These are phyloP conservation scores for Sporisorium scitamineum DNA, from an alignment of 1,284 basidiomycete genomes.

Conservation along the genomic window DNA sequence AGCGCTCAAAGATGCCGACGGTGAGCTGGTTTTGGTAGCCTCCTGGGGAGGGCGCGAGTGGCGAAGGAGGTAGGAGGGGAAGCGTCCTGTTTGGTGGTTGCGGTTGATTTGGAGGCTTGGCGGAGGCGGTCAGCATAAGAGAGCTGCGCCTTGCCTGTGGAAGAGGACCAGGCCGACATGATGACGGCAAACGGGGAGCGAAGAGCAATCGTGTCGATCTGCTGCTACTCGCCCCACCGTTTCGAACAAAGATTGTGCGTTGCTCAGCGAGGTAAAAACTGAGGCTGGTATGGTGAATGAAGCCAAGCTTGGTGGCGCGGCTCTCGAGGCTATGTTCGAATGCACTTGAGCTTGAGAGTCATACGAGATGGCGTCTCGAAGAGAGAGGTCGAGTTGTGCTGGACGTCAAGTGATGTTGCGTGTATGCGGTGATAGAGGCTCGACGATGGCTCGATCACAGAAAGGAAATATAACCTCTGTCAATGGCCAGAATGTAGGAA, in stretches of 20 bases:
- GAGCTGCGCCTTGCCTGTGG: conserved; percentile 54
- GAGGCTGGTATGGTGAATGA: neutral
- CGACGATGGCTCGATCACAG: neutral
- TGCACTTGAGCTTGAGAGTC: neutral
- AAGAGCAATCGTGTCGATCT: conserved; percentile 5
- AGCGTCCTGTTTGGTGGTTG: conserved; percentile 21
- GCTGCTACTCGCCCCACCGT: conserved; percentile 23
- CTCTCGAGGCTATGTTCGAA: conserved; percentile 9
- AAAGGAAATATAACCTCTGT: neutral
- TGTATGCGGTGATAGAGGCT: neutral
- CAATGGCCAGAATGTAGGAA: neutral
- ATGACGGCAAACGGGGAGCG: conserved; percentile 18
- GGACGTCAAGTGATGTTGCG: neutral
- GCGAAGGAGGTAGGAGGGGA: conserved; percentile 8
- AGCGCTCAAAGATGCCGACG: conserved; percentile 4
- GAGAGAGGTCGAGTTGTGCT: neutral
- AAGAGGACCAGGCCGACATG: conserved; percentile 56
- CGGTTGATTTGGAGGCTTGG: conserved; percentile 36
- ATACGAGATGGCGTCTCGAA: neutral
- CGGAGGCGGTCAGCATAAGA: conserved; percentile 57
- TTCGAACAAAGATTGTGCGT: neutral
- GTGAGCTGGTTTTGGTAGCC: neutral
- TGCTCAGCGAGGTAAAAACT: neutral
- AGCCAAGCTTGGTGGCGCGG: neutral
- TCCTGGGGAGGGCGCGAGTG: conserved; percentile 10